A percentile compares a stretch with the other conserved stretches of the same genome.
Conservation (phyloP, 2,329 filamentous ascomycete species). For the Triangularia verruculosa region DNA sequence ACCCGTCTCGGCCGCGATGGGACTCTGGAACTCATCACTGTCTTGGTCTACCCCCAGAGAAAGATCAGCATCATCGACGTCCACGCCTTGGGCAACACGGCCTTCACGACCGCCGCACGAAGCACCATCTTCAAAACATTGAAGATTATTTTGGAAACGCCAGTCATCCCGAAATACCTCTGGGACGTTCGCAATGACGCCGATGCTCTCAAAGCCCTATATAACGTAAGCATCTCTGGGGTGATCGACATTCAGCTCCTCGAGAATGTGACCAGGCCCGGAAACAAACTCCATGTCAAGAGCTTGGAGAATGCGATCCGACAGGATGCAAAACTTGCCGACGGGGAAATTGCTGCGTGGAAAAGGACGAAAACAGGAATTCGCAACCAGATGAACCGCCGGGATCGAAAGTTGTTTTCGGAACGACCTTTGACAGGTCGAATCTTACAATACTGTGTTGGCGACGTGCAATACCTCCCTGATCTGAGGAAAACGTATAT, state of each 20-base stretch:
- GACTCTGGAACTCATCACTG: slow-evolving; percentile 22
- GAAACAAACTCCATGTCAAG: slow-evolving; percentile 17
- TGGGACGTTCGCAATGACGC: slow-evolving; percentile 31
- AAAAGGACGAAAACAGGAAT: background rate
- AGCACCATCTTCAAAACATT: slow-evolving; percentile 16
- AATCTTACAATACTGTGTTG: background rate
- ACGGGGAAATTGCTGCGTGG: background rate
- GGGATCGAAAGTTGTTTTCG: background rate
- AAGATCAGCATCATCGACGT: slow-evolving; percentile 26
- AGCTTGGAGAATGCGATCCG: slow-evolving; percentile 19
- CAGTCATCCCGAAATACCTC: slow-evolving; percentile 23
- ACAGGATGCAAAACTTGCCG: background rate
- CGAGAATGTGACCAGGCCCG: slow-evolving; percentile 27
- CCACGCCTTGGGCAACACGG: slow-evolving; percentile 16
- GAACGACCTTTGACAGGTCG: background rate
- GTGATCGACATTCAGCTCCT: slow-evolving; percentile 33
- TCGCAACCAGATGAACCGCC: background rate
- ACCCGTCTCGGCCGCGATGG: slow-evolving; percentile 23
- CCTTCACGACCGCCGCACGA: slow-evolving; percentile 14
- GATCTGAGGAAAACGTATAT: background rate
- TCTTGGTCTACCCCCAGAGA: slow-evolving; percentile 19
- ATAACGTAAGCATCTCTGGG: slow-evolving; percentile 23
- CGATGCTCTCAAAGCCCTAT: slow-evolving; percentile 29
- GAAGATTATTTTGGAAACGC: slow-evolving; percentile 24
- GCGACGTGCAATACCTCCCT: background rate